Percentiles rank a stretch among this genome's conserved stretches.
Evolutionary conservation across 2,329 filamentous ascomycete species (phyloP).

Genomic region (Penicillium brevicompactum): DNA sequence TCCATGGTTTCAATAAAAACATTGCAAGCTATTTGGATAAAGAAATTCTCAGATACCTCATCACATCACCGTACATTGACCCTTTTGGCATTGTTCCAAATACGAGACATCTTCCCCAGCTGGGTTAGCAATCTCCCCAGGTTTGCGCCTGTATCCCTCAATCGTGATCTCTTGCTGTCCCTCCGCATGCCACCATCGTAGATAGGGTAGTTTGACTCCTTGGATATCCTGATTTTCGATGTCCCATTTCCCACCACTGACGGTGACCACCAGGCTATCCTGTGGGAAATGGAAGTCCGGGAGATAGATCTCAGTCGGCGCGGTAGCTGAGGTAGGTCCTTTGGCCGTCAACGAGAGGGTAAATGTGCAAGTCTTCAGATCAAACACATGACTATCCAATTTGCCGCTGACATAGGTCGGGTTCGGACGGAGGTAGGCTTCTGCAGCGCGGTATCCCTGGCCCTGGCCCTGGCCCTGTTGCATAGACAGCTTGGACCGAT

Average conservation of each 20-base stretch:
- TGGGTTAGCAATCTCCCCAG: conserved; percentile 42
- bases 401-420: conserved; percentile 75
- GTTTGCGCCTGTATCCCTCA: conserved; percentile 69
- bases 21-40: too few relatives aligned
- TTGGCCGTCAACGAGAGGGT: conserved; percentile 68
- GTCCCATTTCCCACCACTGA: conserved; percentile 86
- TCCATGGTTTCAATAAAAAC: too few relatives aligned
- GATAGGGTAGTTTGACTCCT: conserved; percentile 68
- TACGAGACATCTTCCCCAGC: conserved; percentile 76
- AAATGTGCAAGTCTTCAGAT: conserved; percentile 77
- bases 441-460: conserved; percentile 82
- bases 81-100: conserved; percentile 62
- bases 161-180: conserved; percentile 81
- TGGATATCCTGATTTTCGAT: conserved; percentile 74
- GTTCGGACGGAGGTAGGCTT: conserved; percentile 87
- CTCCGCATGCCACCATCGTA: conserved; percentile 91
- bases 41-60: not conserved
- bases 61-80: conserved; percentile 56
- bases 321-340: conserved; percentile 61
- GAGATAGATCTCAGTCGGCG: conserved; percentile 80
- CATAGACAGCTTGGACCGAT: conserved; percentile 56
- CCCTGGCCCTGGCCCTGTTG: conserved; percentile 54
- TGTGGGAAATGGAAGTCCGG: conserved; percentile 92
- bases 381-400: conserved; percentile 74
- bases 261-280: conserved; percentile 69